These are phyloP conservation scores for Ramaria sp. DNA, from an alignment of 768 basidiomycete genomes.

Conservation along the genomic window DNA sequence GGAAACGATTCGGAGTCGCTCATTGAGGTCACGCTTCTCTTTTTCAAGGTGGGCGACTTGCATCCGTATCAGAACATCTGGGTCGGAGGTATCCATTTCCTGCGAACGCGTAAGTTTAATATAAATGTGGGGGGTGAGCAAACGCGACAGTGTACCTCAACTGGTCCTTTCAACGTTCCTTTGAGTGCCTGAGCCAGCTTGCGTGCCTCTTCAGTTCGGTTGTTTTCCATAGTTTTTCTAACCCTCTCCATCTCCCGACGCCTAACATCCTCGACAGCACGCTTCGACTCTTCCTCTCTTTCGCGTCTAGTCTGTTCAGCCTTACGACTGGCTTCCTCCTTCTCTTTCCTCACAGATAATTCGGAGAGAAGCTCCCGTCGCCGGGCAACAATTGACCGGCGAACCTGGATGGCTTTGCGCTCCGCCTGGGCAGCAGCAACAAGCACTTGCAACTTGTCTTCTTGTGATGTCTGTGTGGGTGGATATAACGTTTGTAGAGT, in stretches of 20 bases:
- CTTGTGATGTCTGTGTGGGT: constrained; percentile 30
- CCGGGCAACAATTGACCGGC: constrained; percentile 76
- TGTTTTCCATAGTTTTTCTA: constrained; percentile 52
- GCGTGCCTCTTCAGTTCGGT: constrained; percentile 72
- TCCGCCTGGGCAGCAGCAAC: constrained; percentile 61
- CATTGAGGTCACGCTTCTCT: constrained; percentile 82
- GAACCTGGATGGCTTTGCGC: constrained; percentile 63
- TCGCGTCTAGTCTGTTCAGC: constrained; percentile 57
- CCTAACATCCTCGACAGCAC: constrained; percentile 52
- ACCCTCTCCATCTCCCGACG: constrained; percentile 55
- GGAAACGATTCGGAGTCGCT: constrained; percentile 67
- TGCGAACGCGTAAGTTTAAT: constrained; percentile 19
- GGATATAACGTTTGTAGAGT: constrained; percentile 51
- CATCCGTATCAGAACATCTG: constrained; percentile 75
- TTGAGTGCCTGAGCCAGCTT: constrained; percentile 78
- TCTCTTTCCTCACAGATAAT: constrained; percentile 75
- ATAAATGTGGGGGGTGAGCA: background rate
- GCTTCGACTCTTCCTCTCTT: constrained; percentile 57
- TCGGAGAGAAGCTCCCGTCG: constrained; percentile 78
- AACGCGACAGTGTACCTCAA: constrained; percentile 39
- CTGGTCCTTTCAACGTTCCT: constrained; percentile 63
- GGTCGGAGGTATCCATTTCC: constrained; percentile 79
- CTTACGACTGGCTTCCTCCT: constrained; percentile 72
- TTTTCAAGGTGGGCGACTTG: constrained; percentile 95
- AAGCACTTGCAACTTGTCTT: constrained; percentile 46